These are phyloP conservation scores for Phytophthora rubi DNA, from an alignment of 352 stramenopile species.

Conservation along the genomic window DNA sequence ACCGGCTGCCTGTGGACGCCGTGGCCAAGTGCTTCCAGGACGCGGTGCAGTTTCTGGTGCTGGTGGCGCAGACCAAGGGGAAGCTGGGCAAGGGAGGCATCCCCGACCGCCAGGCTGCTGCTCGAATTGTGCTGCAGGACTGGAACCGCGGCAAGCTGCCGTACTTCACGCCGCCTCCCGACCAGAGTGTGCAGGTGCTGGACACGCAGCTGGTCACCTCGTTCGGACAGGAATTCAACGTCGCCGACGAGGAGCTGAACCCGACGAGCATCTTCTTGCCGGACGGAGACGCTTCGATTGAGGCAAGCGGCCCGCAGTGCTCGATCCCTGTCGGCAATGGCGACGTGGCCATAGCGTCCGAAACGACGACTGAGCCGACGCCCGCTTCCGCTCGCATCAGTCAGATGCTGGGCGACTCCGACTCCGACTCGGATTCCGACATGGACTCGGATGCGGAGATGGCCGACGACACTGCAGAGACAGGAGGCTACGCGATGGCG, in stretches of 20 bases:
- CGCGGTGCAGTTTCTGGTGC: conserved; percentile 94
- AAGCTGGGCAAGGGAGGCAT: conserved; percentile 96
- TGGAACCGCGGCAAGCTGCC: conserved; percentile 93
- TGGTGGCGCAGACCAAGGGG: conserved; percentile 92
- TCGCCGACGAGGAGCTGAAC: conserved; percentile 70
- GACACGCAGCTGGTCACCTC: conserved; percentile 69
- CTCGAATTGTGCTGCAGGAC: conserved; percentile 91
- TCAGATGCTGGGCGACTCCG: conserved; percentile 51
- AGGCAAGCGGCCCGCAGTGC: conserved; percentile 46
- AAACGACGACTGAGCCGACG: conserved; percentile 19
- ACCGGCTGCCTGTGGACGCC: conserved; percentile 91
- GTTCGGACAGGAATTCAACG: conserved; percentile 72
- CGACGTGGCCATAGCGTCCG: conserved; percentile 27
- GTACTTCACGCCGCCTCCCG: conserved; percentile 88
- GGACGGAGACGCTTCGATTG: conserved; percentile 32
- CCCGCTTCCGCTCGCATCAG: conserved; percentile 43
- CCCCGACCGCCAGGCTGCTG: conserved; percentile 94
- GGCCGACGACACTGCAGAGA: conserved; percentile 35
- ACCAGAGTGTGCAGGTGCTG: conserved; percentile 67
- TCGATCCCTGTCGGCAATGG: conserved; percentile 43
- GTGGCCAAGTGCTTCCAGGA: conserved; percentile 62
- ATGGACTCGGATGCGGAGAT: conserved; percentile 63
- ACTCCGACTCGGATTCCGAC: conserved; percentile 63
- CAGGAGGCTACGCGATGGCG: conserved; percentile 17
- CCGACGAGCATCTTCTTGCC: conserved; percentile 71